A percentile compares a stretch with the other conserved stretches of the same genome.
Evolutionary conservation across 2,329 filamentous ascomycete genomes (phyloP).

Genomic region (Colletotrichum lentis): DNA sequence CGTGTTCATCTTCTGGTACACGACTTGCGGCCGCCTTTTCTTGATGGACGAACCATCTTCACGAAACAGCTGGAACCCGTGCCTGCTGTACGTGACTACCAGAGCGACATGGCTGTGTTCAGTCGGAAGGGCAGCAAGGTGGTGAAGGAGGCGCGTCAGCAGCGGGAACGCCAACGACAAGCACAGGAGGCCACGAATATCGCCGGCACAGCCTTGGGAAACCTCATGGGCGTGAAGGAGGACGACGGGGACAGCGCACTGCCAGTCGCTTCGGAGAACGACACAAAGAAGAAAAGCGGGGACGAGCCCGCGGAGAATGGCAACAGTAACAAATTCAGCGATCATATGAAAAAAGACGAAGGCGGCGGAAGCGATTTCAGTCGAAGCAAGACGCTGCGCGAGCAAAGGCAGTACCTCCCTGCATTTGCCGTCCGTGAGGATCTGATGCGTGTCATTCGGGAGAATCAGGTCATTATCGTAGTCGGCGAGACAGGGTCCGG

Average conservation of each 20-base stretch:
- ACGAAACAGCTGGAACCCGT: slow-evolving; percentile 97
- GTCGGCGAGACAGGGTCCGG: slow-evolving; percentile 97
- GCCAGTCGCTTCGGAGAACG: slow-evolving; percentile 76
- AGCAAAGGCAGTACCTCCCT: slow-evolving; percentile 91
- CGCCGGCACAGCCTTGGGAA: slow-evolving; percentile 89
- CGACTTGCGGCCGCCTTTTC: slow-evolving; percentile 90
- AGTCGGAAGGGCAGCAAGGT: slow-evolving; percentile 94
- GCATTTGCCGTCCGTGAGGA: slow-evolving; percentile 97
- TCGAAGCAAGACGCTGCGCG: slow-evolving; percentile 85
- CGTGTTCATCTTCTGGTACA: slow-evolving; percentile 92
- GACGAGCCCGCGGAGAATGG: slow-evolving; percentile 37
- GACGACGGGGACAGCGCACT: slow-evolving; percentile 90
- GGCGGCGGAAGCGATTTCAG: slow-evolving; percentile 89
- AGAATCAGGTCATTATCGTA: slow-evolving; percentile 97
- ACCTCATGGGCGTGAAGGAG: slow-evolving; percentile 94
- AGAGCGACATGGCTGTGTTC: slow-evolving; percentile 99
- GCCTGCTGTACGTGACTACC: slow-evolving; percentile 87
- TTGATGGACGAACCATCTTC: slow-evolving; percentile 94
- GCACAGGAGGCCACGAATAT: slow-evolving; percentile 94
- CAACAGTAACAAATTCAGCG: slow-evolving; percentile 77
- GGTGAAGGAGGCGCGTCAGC: slow-evolving; percentile 88
- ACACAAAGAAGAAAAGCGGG: slow-evolving; percentile 58
- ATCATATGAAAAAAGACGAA: slow-evolving; percentile 87
- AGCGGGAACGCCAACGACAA: slow-evolving; percentile 91
- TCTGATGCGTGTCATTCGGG: slow-evolving; percentile 86